phyloP scores from a whole-genome alignment of 2,329 filamentous ascomycete genomes.

The Sporothrix variecibatus region DNA sequence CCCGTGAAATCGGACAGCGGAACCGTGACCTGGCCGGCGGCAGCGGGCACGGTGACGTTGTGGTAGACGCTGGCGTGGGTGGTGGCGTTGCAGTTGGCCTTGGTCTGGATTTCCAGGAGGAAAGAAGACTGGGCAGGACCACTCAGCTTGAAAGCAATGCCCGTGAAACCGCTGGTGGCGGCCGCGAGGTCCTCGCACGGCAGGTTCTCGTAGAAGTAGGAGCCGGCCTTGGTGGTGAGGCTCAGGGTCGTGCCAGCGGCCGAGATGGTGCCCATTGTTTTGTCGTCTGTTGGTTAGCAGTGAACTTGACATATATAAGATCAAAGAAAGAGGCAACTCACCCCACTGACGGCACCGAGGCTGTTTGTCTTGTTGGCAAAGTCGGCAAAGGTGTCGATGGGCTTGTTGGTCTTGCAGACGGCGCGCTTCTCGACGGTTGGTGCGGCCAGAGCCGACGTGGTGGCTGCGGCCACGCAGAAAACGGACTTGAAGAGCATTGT shows the following conservation, averaged over 20 bases:
- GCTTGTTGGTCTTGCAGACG: slow-evolving; percentile 35
- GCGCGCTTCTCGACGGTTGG: slow-evolving; percentile 24
- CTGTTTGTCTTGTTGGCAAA: slow-evolving; percentile 36
- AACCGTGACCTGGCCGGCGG: slow-evolving; percentile 23
- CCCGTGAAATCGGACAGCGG: slow-evolving; percentile 28
- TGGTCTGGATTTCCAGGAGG: slow-evolving; percentile 30
- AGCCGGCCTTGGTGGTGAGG: slow-evolving; percentile 50
- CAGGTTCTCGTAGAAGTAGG: slow-evolving; percentile 59
- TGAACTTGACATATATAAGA: too few relatives aligned
- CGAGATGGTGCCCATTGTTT: slow-evolving; percentile 46
- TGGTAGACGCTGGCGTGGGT: slow-evolving; percentile 29
- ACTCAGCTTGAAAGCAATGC: slow-evolving; percentile 50
- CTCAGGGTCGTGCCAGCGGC: slow-evolving; percentile 48
- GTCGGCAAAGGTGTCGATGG: slow-evolving; percentile 37
- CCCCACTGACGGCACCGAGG: slow-evolving; percentile 35
- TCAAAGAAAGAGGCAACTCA: slow-evolving; percentile 25
- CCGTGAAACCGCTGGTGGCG: slow-evolving; percentile 47
- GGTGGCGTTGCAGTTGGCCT: slow-evolving; percentile 40
- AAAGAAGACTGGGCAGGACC: slow-evolving; percentile 38
- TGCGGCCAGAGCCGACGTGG: neutral
- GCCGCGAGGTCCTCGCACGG: slow-evolving; percentile 48
- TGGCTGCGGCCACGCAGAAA: slow-evolving; percentile 4
- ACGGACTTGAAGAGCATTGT: slow-evolving; percentile 10
- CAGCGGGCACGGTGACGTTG: slow-evolving; percentile 24
- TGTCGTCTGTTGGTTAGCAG: slow-evolving; percentile 27